Base-by-base conservation (phyloP, 2,329 filamentous ascomycete species). In the Fusarium pseudoanthophilum region DNA sequence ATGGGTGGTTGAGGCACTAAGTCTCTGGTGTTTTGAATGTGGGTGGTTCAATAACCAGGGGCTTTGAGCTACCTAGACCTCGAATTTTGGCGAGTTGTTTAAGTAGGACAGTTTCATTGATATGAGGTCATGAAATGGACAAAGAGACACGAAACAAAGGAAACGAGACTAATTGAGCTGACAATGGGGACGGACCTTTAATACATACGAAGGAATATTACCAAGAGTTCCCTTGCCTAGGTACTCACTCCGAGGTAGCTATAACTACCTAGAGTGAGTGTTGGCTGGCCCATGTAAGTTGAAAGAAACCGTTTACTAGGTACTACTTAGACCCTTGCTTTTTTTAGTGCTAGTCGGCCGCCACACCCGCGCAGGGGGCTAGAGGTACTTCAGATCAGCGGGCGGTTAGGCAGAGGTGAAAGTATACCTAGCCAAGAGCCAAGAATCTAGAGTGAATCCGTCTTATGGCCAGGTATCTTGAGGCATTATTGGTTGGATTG, bases 331-430 rank as follows among this genome's bases (percentile, higher is more conserved):
- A 59, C 52, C 61, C 56, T 61, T 43, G 51, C 32, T 26, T 11
- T 30, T 26, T 26, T 45, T 49, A 61, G 57, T 62, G 28, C 37
- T 40, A 52, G 49, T 57, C 49, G 43, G 45, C 59, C 67, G 67
- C 65, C 58, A 69, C 58, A 69, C 43, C 51, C 43, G 58, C 51
- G 36, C 56, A 60, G 30, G 53, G 40, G 43, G n/a, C 39, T 34
- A n/a, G 28, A 52, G 36, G 56, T 68, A 63, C 64, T 55, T 34
- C 7, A 10, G 32, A 30, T 49, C 32, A 7, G 42, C 40, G n/a
- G 36, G 40, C 28, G 24, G 53, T n/a, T 60, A 46, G 14, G 28
- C 26, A 24, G 28, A 40, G 13, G 11, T 39, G 24, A 20, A 60
- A 51, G 53, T 67, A 67, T 39, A 32, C 11, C 11, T 32, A 32